A percentile compares a stretch with the other conserved stretches of the same genome.
Conservation (phyloP, 768 basidiomycete genomes). For the Rhodotorula toruloides region DNA sequence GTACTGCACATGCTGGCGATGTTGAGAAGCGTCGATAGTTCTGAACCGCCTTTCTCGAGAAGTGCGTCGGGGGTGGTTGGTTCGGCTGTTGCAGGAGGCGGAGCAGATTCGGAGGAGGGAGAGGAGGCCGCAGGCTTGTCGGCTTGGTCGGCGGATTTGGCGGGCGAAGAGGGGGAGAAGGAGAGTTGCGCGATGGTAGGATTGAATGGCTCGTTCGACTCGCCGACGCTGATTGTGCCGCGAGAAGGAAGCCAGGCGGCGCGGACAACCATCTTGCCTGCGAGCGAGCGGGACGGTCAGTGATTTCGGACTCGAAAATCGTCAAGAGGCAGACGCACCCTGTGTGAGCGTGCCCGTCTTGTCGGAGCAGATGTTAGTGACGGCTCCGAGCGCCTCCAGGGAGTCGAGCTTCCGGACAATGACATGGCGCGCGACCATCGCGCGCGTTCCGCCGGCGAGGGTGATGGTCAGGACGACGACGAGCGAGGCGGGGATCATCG, state of each 20-base stretch:
- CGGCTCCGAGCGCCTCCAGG: constrained; percentile 49
- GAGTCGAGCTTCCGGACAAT: constrained; percentile 46
- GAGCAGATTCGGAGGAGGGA: not conserved
- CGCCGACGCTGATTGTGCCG: constrained; percentile 42
- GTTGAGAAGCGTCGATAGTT: constrained; percentile 46
- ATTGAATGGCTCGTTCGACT: constrained; percentile 40
- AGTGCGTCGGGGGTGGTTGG: constrained; percentile 31
- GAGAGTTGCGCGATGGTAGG: constrained; percentile 38
- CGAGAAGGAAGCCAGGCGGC: constrained; percentile 49
- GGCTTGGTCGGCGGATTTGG: constrained; percentile 42
- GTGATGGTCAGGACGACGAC: constrained; percentile 53
- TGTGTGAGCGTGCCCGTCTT: constrained; percentile 52
- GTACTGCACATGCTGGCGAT: constrained; percentile 50
- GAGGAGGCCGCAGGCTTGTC: not conserved
- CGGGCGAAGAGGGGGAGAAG: constrained; percentile 14
- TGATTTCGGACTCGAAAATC: not conserved
- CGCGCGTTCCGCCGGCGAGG: constrained; percentile 53
- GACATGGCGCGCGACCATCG: constrained; percentile 53
- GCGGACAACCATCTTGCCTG: constrained; percentile 51
- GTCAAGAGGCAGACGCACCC: constrained; percentile 2
- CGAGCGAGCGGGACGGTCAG: not conserved
- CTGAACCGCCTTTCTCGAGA: constrained; percentile 43
- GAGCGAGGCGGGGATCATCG: constrained; percentile 40
- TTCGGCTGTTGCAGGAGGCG: not conserved
- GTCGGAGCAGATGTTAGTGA: constrained; percentile 51